Conservation (phyloP, 371 early-diverging fungal genomes). For the Mucor plumbeus region DNA sequence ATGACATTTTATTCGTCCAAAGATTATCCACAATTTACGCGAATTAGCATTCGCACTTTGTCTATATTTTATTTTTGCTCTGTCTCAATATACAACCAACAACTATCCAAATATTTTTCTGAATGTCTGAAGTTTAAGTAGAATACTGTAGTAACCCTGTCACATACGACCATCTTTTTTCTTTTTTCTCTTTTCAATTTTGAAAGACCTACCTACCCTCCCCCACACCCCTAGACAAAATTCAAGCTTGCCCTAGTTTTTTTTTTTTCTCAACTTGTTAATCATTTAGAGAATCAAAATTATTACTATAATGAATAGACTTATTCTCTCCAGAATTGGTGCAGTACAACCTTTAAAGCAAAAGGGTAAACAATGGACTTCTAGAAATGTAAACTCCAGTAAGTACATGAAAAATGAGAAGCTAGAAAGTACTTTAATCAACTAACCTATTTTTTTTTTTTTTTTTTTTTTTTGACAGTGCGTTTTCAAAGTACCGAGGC, state of each 20-base stretch:
- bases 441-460: not conserved
- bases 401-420: not conserved
- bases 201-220: not conserved
- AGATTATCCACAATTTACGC: too few species aligned
- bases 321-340: constrained; percentile 6
- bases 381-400: not conserved
- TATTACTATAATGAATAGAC: constrained; percentile 13
- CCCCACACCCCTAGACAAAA: constrained; percentile 7
- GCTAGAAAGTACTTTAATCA: not conserved
- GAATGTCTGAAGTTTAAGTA: too few species aligned
- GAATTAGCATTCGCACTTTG: too few species aligned
- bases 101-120: too few species aligned
- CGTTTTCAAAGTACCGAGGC: not conserved
- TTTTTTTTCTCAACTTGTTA: not conserved
- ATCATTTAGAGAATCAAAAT: not conserved
- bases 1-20: too few species aligned
- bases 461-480: not conserved
- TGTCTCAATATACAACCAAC: too few species aligned
- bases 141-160: constrained; percentile 8
- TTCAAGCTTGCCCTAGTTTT: constrained; percentile 12
- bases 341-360: constrained; percentile 3
- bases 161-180: not conserved
- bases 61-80: too few species aligned
- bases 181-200: not conserved
- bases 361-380: constrained; percentile 10